These are phyloP conservation scores for Lotus japonicus DNA, from an alignment of 306 rosid genomes.

Conservation along the genomic window DNA sequence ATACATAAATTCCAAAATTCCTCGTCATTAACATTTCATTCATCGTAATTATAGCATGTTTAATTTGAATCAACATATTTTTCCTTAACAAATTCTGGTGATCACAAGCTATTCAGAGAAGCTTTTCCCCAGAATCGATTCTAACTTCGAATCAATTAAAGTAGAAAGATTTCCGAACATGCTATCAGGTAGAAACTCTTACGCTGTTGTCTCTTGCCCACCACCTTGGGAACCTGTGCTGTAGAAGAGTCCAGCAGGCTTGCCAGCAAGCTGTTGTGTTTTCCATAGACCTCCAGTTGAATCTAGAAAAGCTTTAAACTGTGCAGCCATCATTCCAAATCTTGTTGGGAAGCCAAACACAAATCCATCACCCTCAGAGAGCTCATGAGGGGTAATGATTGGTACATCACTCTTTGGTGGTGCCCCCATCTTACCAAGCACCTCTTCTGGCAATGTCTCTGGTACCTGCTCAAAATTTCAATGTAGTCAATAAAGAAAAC, in stretches of 20 bases:
- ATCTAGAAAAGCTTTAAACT: conserved; percentile 14
- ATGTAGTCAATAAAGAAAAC: no score
- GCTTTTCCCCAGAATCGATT: no score
- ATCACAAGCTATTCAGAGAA: no score
- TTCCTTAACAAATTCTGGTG: no score
- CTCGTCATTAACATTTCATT: no score
- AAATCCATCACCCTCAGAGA: conserved; percentile 59
- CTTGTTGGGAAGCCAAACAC: conserved; percentile 72
- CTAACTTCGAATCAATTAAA: no score
- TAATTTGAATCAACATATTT: no score
- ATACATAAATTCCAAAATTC: not conserved
- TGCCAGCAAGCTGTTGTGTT: conserved; percentile 59
- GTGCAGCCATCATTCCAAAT: conserved; percentile 1
- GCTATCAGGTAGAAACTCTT: conserved; percentile 16
- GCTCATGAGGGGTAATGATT: conserved; percentile 42
- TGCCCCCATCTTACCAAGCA: conserved; percentile 59
- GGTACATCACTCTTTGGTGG: conserved; percentile 64
- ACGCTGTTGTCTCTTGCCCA: conserved; percentile 78
- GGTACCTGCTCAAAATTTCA: conserved; percentile 42
- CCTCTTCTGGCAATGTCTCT: conserved; percentile 51
- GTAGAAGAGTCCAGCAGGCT: conserved; percentile 66
- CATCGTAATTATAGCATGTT: no score
- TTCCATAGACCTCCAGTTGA: conserved; percentile 59
- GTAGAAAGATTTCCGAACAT: no score
- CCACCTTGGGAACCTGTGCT: conserved; percentile 77